Base-by-base conservation (phyloP, 2,329 filamentous ascomycete species). In the Ophiostoma angusticollis region DNA sequence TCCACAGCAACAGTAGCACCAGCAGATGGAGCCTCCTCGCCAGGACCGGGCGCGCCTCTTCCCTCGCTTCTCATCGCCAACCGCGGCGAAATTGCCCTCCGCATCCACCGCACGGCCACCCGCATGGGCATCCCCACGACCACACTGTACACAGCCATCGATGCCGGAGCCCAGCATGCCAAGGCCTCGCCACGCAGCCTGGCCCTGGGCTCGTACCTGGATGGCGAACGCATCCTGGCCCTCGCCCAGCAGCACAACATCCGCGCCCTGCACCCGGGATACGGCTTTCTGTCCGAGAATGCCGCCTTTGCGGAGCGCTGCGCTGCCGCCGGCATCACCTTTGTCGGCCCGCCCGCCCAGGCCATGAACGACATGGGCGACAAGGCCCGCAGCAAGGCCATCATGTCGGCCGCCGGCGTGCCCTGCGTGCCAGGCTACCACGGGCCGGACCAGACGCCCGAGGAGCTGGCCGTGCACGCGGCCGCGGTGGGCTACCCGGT, bases 341-440 rank as follows among this genome's bases (percentile, higher is more conserved):
- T 98, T 56, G 93, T 98, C 51, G 91, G 91, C 0, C 91, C 91
- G 1, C 86, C 91, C 3, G 77, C 78, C 21, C 70, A 74, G 37
- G 87, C 87, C 49, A 86, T 83, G 54, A 66, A 80, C 42, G 85
- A 86, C 43, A 94, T 95, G 87, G 87, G 87, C 35, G 84, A 93
- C 63, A 94, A 95, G 64, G 86, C 80, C 40, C 71, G 82, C 43
- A 91, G 84, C 37, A 98, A 98, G 60, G 83, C 94, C 56, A 95
- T 98, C 54, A 96, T 98, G 91, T 85, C 75, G 24, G 76, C 77
- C 5, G 89, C 91, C n/a, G 85, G 86, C 8, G 91, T 98, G 4
- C 87, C 87, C 5, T 96, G 91, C 53, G 91, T 98, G 35, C 91
- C 91, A 0, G 91, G 91, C 1, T 98, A 98, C 53, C 91, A 96